Evolutionary conservation across 2,329 filamentous ascomycete species (phyloP), one percentile per base, ranked within the genome.

Genomic region (Diaporthe australafricana): DNA sequence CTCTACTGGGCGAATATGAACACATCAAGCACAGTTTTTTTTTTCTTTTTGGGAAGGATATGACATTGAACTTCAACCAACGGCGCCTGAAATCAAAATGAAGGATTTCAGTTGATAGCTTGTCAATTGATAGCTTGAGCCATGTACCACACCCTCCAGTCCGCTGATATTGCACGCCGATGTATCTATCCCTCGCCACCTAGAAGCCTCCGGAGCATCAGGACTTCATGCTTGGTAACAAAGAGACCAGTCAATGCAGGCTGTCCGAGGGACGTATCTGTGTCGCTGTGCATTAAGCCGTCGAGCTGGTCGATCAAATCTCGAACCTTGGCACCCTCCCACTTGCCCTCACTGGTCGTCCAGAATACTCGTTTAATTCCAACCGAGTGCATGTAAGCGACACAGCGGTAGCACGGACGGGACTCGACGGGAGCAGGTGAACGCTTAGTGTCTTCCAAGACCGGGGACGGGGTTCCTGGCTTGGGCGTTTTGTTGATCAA

Each of bases 281-380:
- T 48, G 50, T 75, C 76, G 8, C 71, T 73, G 12, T 68, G 74
- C 67, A 52, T 77, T 25, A 74, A 75, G 38, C 78, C 76, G 66
- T 86, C 83, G 65, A 87, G 75, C 35, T 81, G 82, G 75, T 87
- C 84, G 3, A 87, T 81, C 32, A 88, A 76, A 74, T 87, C 83
- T 35, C 83, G 77, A 5, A 88, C 83, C 77, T 88, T 88, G 16
- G 83, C 85, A 53, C 82, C 81, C 75, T 87, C 84, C 87, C 86
- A 88, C 20, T 77, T 73, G 1, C 86, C 86, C n/a, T 79, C 76
- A 12, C 80, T 79, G 53, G 83, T 86, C 1, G 86, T 87, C 87
- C 85, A 88, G 76, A 87, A 87, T 0, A 87, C 85, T 16, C 86
- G 81, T 74, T 85, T 86, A 75, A 88, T 86, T 16, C 86, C 86